Evolutionary conservation across 352 stramenopile species (phyloP), one percentile per base, ranked within the genome.

Genomic region (Thalassiosira ordinaria): DNA sequence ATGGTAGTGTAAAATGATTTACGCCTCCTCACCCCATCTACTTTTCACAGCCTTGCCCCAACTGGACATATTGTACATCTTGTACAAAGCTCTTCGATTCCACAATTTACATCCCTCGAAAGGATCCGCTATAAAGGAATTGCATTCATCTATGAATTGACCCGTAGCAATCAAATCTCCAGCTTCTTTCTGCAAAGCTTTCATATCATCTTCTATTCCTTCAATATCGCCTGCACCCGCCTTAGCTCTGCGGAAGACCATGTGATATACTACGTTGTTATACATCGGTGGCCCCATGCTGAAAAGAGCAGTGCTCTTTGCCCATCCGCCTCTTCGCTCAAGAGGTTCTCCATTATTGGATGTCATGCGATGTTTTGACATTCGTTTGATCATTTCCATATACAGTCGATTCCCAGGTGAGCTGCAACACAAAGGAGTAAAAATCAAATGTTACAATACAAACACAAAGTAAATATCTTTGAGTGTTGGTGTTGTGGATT

Each of bases 251-350:
- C 66, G 52, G 22, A 75, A 75, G 13, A 64, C 51, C n/a, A 26
- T 35, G 7, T 18, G 16, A 16, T 95, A 96, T 33, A 82, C 85
- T 33, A 64, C 93, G 18, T 92, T 92, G 0, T 78, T 97, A 20
- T 76, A 97, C 66, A 62, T 0, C 6, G 52, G 33, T 51, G 51
- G 61, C 3, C 66, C 66, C 46, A 67, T 75, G 7, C 18, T 24
- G 31, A 75, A 75, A 13, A 75, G 31, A 5, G 2, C 24, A n/a
- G 27, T 16, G 7, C 16, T 52, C 13, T 11, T 41, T 26, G 66
- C 66, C 66, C 66, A 75, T 52, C 66, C 66, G 8, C 52, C 66
- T 33, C 51, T 75, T 20, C 66, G 49, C 56, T 75, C 53, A 1
- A 75, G 7, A 6, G 52, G 52, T 5, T 26, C 22, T 14, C 66